phyloP scores from a whole-genome alignment of 2,329 filamentous ascomycete genomes.

The Botrytis byssoidea region DNA sequence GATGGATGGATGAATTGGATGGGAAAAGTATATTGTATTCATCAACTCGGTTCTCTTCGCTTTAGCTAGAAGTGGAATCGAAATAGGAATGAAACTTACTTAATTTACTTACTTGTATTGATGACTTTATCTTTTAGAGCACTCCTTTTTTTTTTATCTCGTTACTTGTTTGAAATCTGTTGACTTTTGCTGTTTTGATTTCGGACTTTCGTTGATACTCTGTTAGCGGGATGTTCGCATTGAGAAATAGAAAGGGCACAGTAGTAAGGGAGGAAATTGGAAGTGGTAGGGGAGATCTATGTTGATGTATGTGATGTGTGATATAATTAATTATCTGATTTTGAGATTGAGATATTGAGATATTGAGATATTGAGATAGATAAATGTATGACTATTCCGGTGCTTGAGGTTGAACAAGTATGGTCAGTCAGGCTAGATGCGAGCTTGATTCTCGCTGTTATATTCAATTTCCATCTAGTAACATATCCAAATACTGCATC shows the following conservation, averaged over 20 bases:
- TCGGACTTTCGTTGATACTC: too few relatives aligned
- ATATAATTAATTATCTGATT: too few relatives aligned
- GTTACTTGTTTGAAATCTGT: too few relatives aligned
- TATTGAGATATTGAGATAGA: too few relatives aligned
- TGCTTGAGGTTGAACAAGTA: neutral
- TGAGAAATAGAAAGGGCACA: too few relatives aligned
- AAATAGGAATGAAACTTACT: neutral
- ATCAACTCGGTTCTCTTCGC: neutral
- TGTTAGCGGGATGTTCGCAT: too few relatives aligned
- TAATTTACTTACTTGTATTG: neutral
- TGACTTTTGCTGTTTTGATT: too few relatives aligned
- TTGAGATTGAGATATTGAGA: too few relatives aligned
- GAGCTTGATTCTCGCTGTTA: neutral
- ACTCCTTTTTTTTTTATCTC: neutral
- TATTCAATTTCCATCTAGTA: neutral
- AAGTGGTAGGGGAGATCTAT: too few relatives aligned
- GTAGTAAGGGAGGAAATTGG: too few relatives aligned
- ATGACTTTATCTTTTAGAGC: neutral
- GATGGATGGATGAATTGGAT: neutral
- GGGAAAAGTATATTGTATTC: neutral
- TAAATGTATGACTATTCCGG: rapidly evolving
- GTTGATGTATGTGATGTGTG: too few relatives aligned
- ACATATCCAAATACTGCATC: neutral
- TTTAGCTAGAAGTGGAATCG: neutral
- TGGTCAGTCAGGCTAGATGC: neutral